Evolutionary conservation across 768 basidiomycete species (phyloP), one percentile per base, ranked within the genome.

Genomic region (Rhizopogon vinicolor): DNA sequence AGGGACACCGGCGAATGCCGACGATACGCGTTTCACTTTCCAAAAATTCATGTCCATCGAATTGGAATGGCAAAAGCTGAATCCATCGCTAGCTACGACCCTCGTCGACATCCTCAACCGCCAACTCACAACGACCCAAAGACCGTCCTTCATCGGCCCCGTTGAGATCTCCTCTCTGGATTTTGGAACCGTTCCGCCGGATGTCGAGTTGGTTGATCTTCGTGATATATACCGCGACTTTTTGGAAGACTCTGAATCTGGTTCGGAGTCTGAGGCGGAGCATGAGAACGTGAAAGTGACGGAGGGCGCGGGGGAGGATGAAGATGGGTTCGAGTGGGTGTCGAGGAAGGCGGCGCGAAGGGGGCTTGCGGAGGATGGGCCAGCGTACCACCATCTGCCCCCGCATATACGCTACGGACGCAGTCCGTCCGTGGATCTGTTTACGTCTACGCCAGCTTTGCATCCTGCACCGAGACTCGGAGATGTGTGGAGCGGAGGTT

Each of bases 101-200:
- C 78, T 95, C 55, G 80, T 94, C 55, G 78, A 82, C 40, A 65
- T 87, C 45, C 85, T 99, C 64, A 94, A 97, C 74, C 74, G 75
- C 55, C 89, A 92, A 55, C 86, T 99, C 22, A 65, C 79, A 6
- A 79, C 72, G 48, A 83, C 86, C 3, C 72, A 82, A 33, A 75
- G 91, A n/a, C 97, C 96, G 0, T 93, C 93, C 9, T 98, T 95
- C 70, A 90, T 99, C 39, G 97, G 97, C 2, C 93, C 95, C 13
- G 84, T 98, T 56, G 81, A 87, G 56, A 85, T 98, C 53, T 87
- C 85, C 1, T 85, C 86, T 3, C 80, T 98, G 53, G 90, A 93
- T 55, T 95, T 99, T 71, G 97, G 97, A 33, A 83, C 86, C 0
- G 74, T 76, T 18, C 67, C 85, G 3, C 97, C 97, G 4, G 88